These are phyloP conservation scores for Mycena chlorophos DNA, from an alignment of 768 basidiomycete genomes.

Conservation along the genomic window DNA sequence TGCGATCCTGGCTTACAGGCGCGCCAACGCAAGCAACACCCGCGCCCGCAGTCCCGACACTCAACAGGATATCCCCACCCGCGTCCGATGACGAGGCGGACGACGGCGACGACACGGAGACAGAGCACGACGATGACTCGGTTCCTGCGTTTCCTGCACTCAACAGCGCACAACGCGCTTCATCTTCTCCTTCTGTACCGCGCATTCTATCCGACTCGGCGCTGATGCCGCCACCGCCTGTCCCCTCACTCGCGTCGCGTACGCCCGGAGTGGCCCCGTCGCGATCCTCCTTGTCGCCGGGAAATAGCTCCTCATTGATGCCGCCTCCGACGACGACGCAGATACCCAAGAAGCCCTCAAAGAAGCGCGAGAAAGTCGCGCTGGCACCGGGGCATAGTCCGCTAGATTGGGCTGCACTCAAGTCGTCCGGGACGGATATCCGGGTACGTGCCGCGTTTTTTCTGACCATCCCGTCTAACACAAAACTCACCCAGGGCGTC, in stretches of 20 bases:
- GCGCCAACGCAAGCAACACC: conserved; percentile 28
- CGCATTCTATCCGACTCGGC: conserved; percentile 46
- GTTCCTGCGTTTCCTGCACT: conserved; percentile 77
- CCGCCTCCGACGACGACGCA: conserved; percentile 66
- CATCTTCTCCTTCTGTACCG: conserved; percentile 36
- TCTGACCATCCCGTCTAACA: conserved; percentile 8
- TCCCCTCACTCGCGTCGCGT: conserved; percentile 44
- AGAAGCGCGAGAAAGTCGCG: conserved; percentile 76
- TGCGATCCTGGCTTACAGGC: conserved; percentile 58
- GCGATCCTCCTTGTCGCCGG: conserved; percentile 28
- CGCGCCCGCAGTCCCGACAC: conserved; percentile 31
- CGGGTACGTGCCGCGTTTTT: conserved; percentile 49
- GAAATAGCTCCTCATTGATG: conserved; percentile 48
- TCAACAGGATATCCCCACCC: conserved; percentile 41
- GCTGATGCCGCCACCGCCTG: conserved; percentile 57
- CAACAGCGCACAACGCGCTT: conserved; percentile 68
- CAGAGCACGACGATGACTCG: conserved; percentile 49
- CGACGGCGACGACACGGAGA: conserved; percentile 38
- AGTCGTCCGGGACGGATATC: conserved; percentile 77
- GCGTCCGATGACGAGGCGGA: conserved; percentile 48
- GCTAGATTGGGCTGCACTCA: conserved; percentile 91
- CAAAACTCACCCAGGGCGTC: conserved; percentile 58
- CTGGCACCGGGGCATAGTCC: conserved; percentile 90
- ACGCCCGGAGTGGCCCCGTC: conserved; percentile 37
- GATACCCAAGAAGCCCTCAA: conserved; percentile 53